Evolutionary conservation across 2,329 filamentous ascomycete species (phyloP).

Genomic region (Epichloe sibirici): DNA sequence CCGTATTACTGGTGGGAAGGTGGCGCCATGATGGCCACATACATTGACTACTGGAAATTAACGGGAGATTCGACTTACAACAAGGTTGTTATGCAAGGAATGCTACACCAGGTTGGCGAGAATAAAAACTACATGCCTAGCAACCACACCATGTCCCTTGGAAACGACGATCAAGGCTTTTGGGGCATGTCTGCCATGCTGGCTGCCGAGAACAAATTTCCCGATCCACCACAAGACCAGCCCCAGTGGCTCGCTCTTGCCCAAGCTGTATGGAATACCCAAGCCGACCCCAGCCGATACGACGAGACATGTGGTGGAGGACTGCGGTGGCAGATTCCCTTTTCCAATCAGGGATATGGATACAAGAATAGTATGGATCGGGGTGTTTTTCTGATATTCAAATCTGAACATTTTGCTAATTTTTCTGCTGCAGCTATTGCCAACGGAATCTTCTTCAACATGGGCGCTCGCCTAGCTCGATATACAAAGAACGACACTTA

Average conservation of each 20-base stretch:
- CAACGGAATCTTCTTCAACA: slow-evolving; percentile 52
- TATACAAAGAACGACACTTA: slow-evolving; percentile 59
- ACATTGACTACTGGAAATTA: slow-evolving; percentile 59
- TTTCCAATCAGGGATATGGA: slow-evolving; percentile 61
- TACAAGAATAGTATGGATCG: slow-evolving; percentile 53
- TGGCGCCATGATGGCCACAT: slow-evolving; percentile 53
- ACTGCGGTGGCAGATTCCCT: slow-evolving; percentile 66
- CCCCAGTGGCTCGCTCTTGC: slow-evolving; percentile 53
- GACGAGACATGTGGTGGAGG: slow-evolving; percentile 53
- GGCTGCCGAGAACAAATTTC: slow-evolving; percentile 53
- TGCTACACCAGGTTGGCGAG: slow-evolving; percentile 47
- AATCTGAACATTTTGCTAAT: not conserved
- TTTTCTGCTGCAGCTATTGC: slow-evolving; percentile 33
- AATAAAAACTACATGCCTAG: slow-evolving; percentile 46
- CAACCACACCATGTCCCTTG: slow-evolving; percentile 46
- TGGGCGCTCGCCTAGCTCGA: slow-evolving; percentile 55
- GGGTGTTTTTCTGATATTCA: not conserved
- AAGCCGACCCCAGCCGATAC: slow-evolving; percentile 50
- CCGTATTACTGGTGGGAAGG: slow-evolving; percentile 68
- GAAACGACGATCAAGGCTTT: slow-evolving; percentile 61
- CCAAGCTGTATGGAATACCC: slow-evolving; percentile 56
- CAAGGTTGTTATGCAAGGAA: slow-evolving; percentile 39
- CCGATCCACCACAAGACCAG: slow-evolving; percentile 39
- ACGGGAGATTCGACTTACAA: slow-evolving; percentile 56
- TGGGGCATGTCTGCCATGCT: slow-evolving; percentile 58